phyloP scores from a whole-genome alignment of 345 rosid genomes.

The Citrus unshiu region DNA sequence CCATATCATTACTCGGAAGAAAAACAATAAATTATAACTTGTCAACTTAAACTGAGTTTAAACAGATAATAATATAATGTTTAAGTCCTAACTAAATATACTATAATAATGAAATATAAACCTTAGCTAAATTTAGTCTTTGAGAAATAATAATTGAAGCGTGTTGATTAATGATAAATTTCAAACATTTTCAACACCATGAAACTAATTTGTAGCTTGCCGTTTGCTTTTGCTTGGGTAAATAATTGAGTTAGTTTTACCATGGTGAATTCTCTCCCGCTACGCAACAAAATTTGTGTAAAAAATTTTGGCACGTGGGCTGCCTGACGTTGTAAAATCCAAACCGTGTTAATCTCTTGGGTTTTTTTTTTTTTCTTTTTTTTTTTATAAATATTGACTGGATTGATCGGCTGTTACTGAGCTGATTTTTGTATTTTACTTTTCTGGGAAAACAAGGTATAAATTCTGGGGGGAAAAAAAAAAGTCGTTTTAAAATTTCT shows the following conservation, averaged over 20 bases:
- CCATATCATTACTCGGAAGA: too few relatives aligned
- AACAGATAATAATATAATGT: too few relatives aligned
- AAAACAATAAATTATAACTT: too few relatives aligned
- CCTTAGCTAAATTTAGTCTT: too few relatives aligned
- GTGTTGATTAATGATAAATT: neutral
- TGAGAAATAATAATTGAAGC: neutral
- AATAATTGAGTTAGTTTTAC: too few relatives aligned
- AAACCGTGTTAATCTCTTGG: neutral
- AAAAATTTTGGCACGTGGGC: constrained; percentile 10
- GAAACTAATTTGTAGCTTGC: neutral
- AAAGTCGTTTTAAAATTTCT: neutral
- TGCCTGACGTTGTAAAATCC: constrained; percentile 7
- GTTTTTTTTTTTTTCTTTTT: neutral
- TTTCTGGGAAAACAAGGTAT: neutral
- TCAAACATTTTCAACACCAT: neutral
- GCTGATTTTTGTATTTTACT: neutral
- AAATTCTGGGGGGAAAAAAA: neutral
- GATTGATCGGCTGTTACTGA: neutral
- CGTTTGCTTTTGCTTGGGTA: neutral
- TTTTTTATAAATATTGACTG: neutral
- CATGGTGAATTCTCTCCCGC: neutral
- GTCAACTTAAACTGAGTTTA: too few relatives aligned
- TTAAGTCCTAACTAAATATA: too few relatives aligned
- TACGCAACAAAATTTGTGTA: neutral
- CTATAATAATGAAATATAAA: too few relatives aligned